These are phyloP conservation scores for Millerozyma miso DNA, from an alignment of 805 yeast genomes.

Conservation along the genomic window DNA sequence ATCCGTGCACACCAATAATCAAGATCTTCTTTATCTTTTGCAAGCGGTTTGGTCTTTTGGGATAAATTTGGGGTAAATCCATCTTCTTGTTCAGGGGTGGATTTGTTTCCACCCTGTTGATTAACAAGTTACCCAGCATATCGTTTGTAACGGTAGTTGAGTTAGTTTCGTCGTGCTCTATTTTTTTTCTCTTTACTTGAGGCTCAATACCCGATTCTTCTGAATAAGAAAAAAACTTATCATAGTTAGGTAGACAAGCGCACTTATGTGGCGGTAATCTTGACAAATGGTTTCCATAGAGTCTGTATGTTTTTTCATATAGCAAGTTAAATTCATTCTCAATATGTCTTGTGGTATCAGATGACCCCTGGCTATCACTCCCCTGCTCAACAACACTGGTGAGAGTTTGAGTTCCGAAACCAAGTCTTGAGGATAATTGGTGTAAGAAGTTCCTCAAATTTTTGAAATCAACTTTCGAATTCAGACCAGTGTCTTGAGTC, in stretches of 20 bases:
- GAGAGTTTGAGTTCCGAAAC: conserved; percentile 29
- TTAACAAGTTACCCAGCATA: conserved; percentile 37
- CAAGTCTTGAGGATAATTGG: conserved; percentile 31
- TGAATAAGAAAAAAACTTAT: conserved; percentile 22
- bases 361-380: conserved; percentile 4
- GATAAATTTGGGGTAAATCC: conserved; percentile 16
- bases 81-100: conserved; percentile 1
- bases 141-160: conserved; percentile 38
- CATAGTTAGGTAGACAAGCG: conserved; percentile 38
- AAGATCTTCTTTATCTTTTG: conserved; percentile 53
- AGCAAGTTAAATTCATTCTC: conserved; percentile 29
- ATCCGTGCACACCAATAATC: conserved; percentile 93
- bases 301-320: conserved; percentile 32
- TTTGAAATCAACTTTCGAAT: conserved; percentile 25
- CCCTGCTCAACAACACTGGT: conserved; percentile 19
- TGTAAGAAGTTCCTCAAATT: conserved; percentile 33
- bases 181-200: not conserved
- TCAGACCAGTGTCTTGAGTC: conserved; percentile 9
- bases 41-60: conserved; percentile 26
- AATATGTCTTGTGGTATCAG: conserved; percentile 12
- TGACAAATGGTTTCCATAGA: conserved; percentile 35
- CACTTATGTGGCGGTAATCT: conserved; percentile 33
- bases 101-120: conserved; percentile 21
- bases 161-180: conserved; percentile 21
- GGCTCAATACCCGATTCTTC: not conserved